Percentiles rank a stretch among this genome's conserved stretches.
Evolutionary conservation across 768 basidiomycete genomes (phyloP).

Genomic region (Boletus sp.): DNA sequence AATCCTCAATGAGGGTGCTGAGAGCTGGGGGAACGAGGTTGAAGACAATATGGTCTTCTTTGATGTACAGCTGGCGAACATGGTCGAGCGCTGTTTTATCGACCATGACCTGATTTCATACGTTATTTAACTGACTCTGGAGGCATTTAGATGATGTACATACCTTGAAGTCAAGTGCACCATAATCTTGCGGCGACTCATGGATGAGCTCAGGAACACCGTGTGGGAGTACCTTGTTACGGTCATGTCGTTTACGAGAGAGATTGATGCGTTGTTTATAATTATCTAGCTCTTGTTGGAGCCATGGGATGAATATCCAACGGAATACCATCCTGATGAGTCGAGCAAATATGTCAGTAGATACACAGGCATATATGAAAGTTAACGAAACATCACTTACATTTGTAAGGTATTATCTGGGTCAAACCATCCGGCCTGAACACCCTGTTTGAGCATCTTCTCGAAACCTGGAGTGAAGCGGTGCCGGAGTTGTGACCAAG

Average conservation of each 20-base stretch:
- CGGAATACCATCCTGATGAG: background rate
- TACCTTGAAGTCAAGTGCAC: constrained; percentile 37
- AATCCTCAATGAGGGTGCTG: background rate
- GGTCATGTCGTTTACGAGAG: background rate
- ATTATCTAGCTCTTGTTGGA: background rate
- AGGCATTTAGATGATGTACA: background rate
- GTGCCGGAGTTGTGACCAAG: too few relatives aligned
- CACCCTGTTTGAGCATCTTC: too few relatives aligned
- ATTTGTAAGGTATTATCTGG: too few relatives aligned
- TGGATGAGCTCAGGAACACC: constrained; percentile 39
- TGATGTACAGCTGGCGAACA: background rate
- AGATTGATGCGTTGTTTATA: constrained; percentile 2
- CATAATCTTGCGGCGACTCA: constrained; percentile 27
- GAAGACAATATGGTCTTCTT: background rate
- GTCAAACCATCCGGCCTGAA: too few relatives aligned
- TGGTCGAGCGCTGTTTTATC: background rate
- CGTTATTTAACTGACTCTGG: too few relatives aligned
- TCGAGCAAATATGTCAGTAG: too few relatives aligned
- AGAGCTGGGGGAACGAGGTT: background rate
- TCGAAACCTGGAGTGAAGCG: too few relatives aligned
- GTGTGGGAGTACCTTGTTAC: constrained; percentile 31
- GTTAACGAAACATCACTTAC: too few relatives aligned
- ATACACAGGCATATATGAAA: too few relatives aligned
- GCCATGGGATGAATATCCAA: constrained; percentile 26
- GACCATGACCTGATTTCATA: background rate